Evolutionary conservation across 441 rosid genomes (phyloP), one percentile per base, ranked within the genome.

Genomic region (Croton setiger): DNA sequence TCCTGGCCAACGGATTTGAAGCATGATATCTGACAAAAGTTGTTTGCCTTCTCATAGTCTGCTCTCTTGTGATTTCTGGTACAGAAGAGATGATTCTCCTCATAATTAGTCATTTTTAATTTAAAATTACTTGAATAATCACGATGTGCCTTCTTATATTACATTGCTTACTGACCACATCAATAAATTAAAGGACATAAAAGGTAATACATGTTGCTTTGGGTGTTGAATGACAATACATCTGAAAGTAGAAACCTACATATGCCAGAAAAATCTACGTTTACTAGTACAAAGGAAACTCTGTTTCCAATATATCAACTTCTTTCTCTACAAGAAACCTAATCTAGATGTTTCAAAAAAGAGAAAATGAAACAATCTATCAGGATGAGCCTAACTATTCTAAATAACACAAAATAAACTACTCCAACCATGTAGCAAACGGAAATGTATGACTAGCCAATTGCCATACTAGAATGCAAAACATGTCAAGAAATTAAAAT

Each of bases 21-120:
- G 83, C 58, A 70, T 84, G 92, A 72, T 82, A 74, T 84, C 85
- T 81, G 60, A 86, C 88, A 79, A 90, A 93, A 15, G 88, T 86
- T 63, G 92, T 77, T 79, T 93, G 94, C 82, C 96, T 90, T 73
- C 81, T 78, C 43, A 88, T 64, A 60, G 84, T 80, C 72, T 78
- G 56, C 72, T 81, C 83, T 60, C 84, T 79, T 20, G 85, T 68
- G 63, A 75, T 78, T 61, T 86, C 98, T 90, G 92, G 74, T 52
- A 61, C 60, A 71, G 64, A 21, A 67, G 57, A 63, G 67, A 54
- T 66, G 23, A n/a, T 37, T 15, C 58, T 18, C 58, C 13, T 27
- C 14, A 41, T 41, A 47, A 7, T 47, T 5, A 63, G 11, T 6
- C 21, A 45, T 39, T 15, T 37, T n/a, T 35, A 41, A 9, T 17